These are phyloP conservation scores for Tilletia walkeri DNA, from an alignment of 1,284 basidiomycete genomes.

Conservation along the genomic window DNA sequence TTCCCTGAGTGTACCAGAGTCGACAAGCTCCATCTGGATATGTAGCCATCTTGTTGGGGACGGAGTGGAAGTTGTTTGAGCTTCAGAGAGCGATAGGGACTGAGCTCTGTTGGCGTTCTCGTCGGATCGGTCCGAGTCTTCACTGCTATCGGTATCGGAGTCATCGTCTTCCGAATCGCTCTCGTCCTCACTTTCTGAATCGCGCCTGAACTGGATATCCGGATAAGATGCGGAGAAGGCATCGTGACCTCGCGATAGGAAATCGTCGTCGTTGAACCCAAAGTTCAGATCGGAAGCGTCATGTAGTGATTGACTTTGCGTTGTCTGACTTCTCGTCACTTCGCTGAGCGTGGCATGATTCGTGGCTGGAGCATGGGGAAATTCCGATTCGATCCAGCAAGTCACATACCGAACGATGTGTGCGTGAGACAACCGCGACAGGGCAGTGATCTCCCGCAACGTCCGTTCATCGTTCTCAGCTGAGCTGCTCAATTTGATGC, in stretches of 20 bases:
- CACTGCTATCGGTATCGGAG: conserved; percentile 20
- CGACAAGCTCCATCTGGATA: conserved; percentile 74
- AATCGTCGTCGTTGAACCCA: conserved; percentile 42
- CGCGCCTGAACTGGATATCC: conserved; percentile 55
- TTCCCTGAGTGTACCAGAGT: conserved; percentile 51
- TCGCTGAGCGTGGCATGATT: neutral
- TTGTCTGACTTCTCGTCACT: conserved; percentile 25
- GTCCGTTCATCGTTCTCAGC: conserved; percentile 80
- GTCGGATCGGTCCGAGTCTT: neutral
- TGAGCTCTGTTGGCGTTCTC: neutral
- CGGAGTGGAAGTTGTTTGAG: neutral
- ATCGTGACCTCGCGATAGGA: conserved; percentile 52
- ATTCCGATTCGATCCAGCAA: conserved; percentile 45
- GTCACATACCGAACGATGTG: conserved; percentile 79
- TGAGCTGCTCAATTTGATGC: conserved; percentile 73
- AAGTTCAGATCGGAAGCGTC: conserved; percentile 32
- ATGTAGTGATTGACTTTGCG: conserved; percentile 19
- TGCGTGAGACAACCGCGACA: conserved; percentile 80
- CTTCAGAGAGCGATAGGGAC: neutral
- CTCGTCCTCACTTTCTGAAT: conserved; percentile 18
- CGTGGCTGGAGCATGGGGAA: neutral
- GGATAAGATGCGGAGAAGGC: conserved; percentile 67
- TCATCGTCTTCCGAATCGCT: conserved; percentile 18
- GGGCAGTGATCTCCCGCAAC: conserved; percentile 83
- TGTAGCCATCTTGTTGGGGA: conserved; percentile 61